Evolutionary conservation across 768 basidiomycete species (phyloP), one percentile per base, ranked within the genome.

Genomic region (Pholiota microspora): DNA sequence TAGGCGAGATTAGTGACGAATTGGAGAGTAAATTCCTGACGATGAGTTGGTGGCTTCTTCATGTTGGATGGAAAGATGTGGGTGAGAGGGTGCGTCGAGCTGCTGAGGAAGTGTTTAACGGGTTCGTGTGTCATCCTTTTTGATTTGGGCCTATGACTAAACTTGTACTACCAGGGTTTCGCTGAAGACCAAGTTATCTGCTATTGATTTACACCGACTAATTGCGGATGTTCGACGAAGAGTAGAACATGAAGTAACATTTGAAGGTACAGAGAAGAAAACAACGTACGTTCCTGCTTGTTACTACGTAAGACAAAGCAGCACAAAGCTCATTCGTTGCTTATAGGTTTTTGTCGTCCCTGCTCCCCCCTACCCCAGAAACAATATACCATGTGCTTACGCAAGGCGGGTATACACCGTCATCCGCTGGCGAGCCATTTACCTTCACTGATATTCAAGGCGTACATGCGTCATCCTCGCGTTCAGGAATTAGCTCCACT

Each of bases 61-160:
- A 97, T 64, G 88, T 93, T 3, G 94, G 95, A 0, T 96, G 94
- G 94, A 89, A 87, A 60, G 86, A 88, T 54, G 79, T 98, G 0
- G 84, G 82, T 0, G 83, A 84, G 59, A 74, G 90, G 34, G 89
- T 94, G 0, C 72, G 85, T 60, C 71, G 79, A 29, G 88, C 82
- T 0, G 92, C 94, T 0, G 86, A 92, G 62, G 86, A 87, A 54
- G 91, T 90, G 0, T 91, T 97, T 54, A 86, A 91, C 50, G 83
- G 83, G 94, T 95, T 56, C 59, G 89, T 73, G 1, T 28, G 28
- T 31, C 9, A 55, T 51, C 40, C 32, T n/a, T n/a, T n/a, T n/a
- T n/a, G n/a, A n/a, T n/a, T n/a, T n/a, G n/a, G n/a, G n/a, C n/a
- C n/a, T 8, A 21, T 16, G 21, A 24, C 45, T 9, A 27, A 40